These are phyloP conservation scores for Coffea eugenioides DNA, from an alignment of 257 asterid species.

Conservation along the genomic window DNA sequence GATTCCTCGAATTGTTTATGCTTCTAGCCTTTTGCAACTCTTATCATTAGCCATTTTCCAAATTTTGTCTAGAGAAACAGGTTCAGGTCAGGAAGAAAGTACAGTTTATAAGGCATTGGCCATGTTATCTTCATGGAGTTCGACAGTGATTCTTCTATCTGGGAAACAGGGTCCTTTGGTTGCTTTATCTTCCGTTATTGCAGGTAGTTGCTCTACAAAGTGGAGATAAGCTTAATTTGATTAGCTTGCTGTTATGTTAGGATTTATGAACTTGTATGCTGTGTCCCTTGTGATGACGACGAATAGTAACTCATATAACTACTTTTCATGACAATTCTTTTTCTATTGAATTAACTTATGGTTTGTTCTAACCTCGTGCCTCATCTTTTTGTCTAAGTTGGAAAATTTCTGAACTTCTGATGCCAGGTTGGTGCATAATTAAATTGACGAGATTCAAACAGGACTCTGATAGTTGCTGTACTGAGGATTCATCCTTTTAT, in stretches of 20 bases:
- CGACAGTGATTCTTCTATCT: slow-evolving; percentile 69
- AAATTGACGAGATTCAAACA: slow-evolving; percentile 45
- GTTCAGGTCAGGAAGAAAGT: slow-evolving; percentile 37
- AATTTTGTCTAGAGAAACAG: slow-evolving; percentile 31
- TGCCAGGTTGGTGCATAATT: slow-evolving; percentile 75
- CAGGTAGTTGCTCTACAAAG: slow-evolving; percentile 52
- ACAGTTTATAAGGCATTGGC: slow-evolving; percentile 50
- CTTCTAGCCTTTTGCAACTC: slow-evolving; percentile 68
- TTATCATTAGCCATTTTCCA: slow-evolving; percentile 39
- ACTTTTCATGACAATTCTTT: neutral
- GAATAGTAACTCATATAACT: neutral
- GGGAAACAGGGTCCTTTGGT: slow-evolving; percentile 92
- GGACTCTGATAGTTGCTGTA: slow-evolving; percentile 27
- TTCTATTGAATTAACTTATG: neutral
- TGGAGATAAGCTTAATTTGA: neutral
- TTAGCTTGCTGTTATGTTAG: neutral
- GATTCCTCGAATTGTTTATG: slow-evolving; percentile 73
- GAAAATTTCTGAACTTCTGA: slow-evolving; percentile 17
- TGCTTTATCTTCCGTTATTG: slow-evolving; percentile 55
- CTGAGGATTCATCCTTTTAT: slow-evolving; percentile 47
- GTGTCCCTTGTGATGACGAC: neutral
- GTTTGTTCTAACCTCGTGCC: slow-evolving; percentile 1
- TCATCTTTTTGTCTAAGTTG: slow-evolving; percentile 11
- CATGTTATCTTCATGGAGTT: slow-evolving; percentile 74
- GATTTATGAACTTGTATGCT: neutral